Conservation (phyloP, 306 rosid genomes). For the Cicer bijugum region DNA sequence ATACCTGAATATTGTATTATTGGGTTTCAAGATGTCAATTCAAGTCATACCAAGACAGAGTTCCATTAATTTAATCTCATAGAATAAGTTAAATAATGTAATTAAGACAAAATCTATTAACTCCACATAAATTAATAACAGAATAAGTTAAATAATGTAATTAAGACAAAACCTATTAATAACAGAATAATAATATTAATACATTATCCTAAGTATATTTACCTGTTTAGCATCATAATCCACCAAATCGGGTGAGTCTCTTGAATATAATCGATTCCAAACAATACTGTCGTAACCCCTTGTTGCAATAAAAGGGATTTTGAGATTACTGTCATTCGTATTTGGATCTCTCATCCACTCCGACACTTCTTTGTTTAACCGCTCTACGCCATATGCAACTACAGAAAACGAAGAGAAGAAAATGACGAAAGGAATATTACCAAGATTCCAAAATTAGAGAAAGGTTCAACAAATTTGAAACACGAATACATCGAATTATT, state of each 20-base stretch:
- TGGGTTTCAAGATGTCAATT: slow-evolving; percentile 40
- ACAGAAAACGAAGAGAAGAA: slow-evolving; percentile 36
- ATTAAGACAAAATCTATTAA: neutral
- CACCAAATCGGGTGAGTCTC: slow-evolving; percentile 63
- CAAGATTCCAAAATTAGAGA: slow-evolving; percentile 44
- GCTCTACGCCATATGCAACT: slow-evolving; percentile 87
- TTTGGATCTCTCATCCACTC: slow-evolving; percentile 80
- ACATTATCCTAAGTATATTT: slow-evolving; percentile 39
- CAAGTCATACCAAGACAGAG: slow-evolving; percentile 29
- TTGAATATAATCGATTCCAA: slow-evolving; percentile 94
- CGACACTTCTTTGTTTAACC: slow-evolving; percentile 85
- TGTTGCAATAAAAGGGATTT: slow-evolving; percentile 80
- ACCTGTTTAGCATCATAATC: slow-evolving; percentile 74
- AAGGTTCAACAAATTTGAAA: slow-evolving; percentile 41
- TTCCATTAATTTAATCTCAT: slow-evolving; percentile 17
- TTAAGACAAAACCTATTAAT: neutral
- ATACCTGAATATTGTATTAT: slow-evolving; percentile 55
- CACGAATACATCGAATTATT: slow-evolving; percentile 12
- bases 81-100: slow-evolving; percentile 4
- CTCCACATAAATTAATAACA: neutral
- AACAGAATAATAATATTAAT: neutral
- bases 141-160: neutral
- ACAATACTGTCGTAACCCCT: slow-evolving; percentile 93
- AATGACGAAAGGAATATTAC: slow-evolving; percentile 34
- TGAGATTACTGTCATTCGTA: slow-evolving; percentile 47